These are phyloP conservation scores for Mycena belliarum DNA, from an alignment of 768 basidiomycete species.

Conservation along the genomic window DNA sequence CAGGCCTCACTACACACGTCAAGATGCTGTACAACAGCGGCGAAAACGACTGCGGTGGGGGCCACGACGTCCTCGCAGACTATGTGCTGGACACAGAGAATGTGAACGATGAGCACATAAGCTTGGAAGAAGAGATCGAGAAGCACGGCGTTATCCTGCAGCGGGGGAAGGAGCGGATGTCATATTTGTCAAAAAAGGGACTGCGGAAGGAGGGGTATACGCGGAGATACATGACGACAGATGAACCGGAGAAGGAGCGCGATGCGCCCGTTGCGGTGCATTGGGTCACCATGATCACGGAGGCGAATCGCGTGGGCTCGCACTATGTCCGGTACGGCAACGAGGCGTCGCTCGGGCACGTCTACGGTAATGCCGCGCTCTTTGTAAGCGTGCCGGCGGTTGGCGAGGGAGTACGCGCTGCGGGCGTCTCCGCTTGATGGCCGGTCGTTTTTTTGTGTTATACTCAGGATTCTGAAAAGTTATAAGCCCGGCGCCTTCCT, in stretches of 20 bases:
- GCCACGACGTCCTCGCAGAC: too few relatives aligned
- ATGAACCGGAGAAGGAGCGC: not conserved
- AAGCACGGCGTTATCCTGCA: not conserved
- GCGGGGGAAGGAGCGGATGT: not conserved
- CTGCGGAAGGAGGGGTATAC: not conserved
- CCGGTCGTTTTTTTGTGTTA: too few relatives aligned
- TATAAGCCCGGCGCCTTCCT: too few relatives aligned
- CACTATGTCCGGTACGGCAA: not conserved
- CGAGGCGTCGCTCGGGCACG: not conserved
- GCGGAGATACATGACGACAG: too few relatives aligned
- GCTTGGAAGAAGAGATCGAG: not conserved
- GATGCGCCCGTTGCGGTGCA: not conserved
- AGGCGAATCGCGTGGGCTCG: not conserved
- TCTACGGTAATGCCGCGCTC: not conserved
- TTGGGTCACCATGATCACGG: slow-evolving; percentile 8
- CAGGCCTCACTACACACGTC: not conserved
- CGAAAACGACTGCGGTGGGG: too few relatives aligned
- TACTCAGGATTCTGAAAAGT: too few relatives aligned
- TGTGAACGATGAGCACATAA: not conserved
- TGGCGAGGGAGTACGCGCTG: not conserved
- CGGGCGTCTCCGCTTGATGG: too few relatives aligned
- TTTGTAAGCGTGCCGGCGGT: not conserved
- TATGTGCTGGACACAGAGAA: not conserved
- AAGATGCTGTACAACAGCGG: slow-evolving; percentile 7
- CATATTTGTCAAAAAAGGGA: too few relatives aligned